Conservation (phyloP, 2,329 filamentous ascomycete species). For the Apiospora koreana region DNA sequence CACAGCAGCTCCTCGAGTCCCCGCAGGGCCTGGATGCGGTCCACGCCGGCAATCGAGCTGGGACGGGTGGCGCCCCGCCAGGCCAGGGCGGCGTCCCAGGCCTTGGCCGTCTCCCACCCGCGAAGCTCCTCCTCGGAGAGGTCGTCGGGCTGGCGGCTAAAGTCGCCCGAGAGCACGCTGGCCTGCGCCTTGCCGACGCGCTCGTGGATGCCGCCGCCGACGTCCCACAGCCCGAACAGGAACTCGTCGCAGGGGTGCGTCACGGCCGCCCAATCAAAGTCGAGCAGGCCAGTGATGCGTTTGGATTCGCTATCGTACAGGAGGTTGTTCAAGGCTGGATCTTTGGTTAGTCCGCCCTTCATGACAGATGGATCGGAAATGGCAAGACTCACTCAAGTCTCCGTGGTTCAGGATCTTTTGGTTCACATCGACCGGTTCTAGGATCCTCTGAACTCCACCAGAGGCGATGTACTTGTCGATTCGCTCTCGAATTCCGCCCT, state of each 20-base stretch:
- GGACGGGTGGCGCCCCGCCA: background rate
- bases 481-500: slow-evolving; percentile 7
- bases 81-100: slow-evolving; percentile 5
- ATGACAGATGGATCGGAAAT: too few species aligned
- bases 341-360: background rate
- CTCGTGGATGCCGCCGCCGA: slow-evolving; percentile 19
- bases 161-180: background rate
- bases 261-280: slow-evolving; percentile 29
- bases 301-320: slow-evolving; percentile 23
- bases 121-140: background rate
- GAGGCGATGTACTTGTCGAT: slow-evolving; percentile 14
- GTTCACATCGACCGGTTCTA: slow-evolving; percentile 19
- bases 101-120: slow-evolving; percentile 5
- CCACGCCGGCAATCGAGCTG: slow-evolving; percentile 3
- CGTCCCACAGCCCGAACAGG: slow-evolving; percentile 23
- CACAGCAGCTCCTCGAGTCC: slow-evolving; percentile 8
- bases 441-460: slow-evolving; percentile 18
- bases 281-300: slow-evolving; percentile 27
- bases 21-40: background rate
- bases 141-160: background rate
- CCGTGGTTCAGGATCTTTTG: slow-evolving; percentile 24
- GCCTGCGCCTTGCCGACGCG: background rate
- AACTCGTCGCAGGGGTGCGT: slow-evolving; percentile 28
- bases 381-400: slow-evolving; percentile 27
- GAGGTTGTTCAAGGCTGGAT: slow-evolving; percentile 28